Evolutionary conservation across 441 rosid species (phyloP).

Genomic region (Erodium trifolium): DNA sequence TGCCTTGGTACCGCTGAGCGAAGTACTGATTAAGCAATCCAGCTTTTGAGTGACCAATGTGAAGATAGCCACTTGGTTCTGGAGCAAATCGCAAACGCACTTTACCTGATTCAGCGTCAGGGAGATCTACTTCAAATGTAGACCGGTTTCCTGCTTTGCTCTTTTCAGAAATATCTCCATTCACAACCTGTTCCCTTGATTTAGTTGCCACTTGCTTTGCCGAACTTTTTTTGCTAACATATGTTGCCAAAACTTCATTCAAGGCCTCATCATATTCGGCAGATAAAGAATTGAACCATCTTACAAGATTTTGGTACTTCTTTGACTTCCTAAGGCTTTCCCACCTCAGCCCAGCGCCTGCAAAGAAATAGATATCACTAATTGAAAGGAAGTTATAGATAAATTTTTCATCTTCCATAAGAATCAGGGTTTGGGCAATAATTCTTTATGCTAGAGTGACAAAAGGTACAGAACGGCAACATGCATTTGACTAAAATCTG

Average conservation of each 20-base stretch:
- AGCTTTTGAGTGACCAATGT: constrained; percentile 92
- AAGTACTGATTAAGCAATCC: constrained; percentile 79
- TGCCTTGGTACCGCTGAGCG: constrained; percentile 71
- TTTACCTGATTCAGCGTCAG: constrained; percentile 69
- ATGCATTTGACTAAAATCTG: too few relatives aligned
- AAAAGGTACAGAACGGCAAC: too few relatives aligned
- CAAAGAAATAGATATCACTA: constrained; percentile 7
- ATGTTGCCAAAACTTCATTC: constrained; percentile 37
- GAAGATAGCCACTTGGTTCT: constrained; percentile 92
- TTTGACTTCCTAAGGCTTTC: constrained; percentile 84
- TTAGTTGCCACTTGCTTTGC: constrained; percentile 43
- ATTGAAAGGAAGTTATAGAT: background rate
- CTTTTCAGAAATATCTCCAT: constrained; percentile 44
- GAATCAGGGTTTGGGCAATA: too few relatives aligned
- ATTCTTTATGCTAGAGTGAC: too few relatives aligned
- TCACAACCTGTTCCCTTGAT: constrained; percentile 34
- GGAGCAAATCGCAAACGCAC: constrained; percentile 82
- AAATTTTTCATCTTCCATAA: background rate
- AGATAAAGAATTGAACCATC: constrained; percentile 73
- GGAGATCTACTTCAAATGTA: constrained; percentile 58
- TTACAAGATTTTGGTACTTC: constrained; percentile 60
- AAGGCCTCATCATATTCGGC: constrained; percentile 48
- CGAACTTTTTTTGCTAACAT: constrained; percentile 44
- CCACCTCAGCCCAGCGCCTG: constrained; percentile 80
- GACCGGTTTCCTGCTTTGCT: constrained; percentile 38